These are phyloP conservation scores for Cutaneotrichosporon sp. DNA, from an alignment of 1,284 basidiomycete species.

Conservation along the genomic window DNA sequence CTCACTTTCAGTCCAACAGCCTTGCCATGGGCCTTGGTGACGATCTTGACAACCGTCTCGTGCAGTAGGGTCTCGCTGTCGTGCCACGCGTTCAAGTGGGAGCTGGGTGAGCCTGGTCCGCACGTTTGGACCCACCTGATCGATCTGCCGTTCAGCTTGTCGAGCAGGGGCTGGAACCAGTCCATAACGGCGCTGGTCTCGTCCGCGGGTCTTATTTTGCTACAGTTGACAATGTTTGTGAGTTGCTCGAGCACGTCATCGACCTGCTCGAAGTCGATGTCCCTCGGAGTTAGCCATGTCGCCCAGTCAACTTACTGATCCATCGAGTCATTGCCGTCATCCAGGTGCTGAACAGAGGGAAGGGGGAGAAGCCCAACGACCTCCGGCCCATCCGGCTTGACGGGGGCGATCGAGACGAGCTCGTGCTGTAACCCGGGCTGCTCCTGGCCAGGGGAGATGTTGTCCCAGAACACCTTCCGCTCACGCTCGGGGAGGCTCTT, in stretches of 20 bases:
- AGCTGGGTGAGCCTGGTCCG: neutral
- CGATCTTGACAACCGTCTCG: neutral
- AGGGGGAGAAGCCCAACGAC: neutral
- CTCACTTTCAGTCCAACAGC: neutral
- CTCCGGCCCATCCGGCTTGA: neutral
- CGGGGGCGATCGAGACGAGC: neutral
- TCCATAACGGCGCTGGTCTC: neutral
- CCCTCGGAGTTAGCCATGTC: neutral
- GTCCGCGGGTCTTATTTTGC: neutral
- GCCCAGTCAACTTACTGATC: neutral
- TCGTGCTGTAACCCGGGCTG: neutral
- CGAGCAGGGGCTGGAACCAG: neutral
- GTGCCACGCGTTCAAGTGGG: conserved; percentile 1
- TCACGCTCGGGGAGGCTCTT: neutral
- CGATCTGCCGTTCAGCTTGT: neutral
- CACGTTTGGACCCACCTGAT: neutral
- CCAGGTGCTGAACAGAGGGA: neutral
- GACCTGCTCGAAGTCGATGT: neutral
- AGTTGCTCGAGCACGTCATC: neutral
- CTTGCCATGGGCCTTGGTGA: neutral
- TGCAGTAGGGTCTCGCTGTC: neutral
- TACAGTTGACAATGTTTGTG: neutral
- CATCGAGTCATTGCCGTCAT: neutral
- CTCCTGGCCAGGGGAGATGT: neutral
- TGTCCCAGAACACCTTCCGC: neutral